Evolutionary conservation across 2,329 filamentous ascomycete genomes (phyloP).

Genomic region (Chaetomiaceae sp.): DNA sequence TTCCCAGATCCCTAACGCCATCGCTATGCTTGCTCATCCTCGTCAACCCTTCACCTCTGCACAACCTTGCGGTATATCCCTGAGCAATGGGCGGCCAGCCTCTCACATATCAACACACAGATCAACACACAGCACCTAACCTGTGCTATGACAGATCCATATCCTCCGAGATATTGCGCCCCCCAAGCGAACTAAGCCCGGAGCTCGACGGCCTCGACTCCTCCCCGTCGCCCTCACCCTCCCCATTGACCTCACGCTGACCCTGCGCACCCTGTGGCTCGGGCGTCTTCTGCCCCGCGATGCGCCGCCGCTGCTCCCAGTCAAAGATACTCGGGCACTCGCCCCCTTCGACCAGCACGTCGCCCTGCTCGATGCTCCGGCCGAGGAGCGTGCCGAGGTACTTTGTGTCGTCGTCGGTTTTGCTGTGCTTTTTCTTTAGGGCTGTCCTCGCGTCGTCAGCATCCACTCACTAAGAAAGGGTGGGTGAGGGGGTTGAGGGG

Average conservation of each 20-base stretch:
- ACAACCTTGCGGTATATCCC: no score
- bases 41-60: background rate
- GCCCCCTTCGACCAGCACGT: constrained; percentile 75
- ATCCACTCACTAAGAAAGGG: background rate
- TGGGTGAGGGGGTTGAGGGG: no score
- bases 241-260: constrained; percentile 3
- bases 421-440: constrained; percentile 89
- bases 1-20: constrained; percentile 33
- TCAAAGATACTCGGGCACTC: constrained; percentile 61
- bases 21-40: constrained; percentile 38
- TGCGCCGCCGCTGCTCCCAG: constrained; percentile 51
- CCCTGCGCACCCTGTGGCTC: constrained; percentile 22
- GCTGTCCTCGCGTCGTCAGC: constrained; percentile 40
- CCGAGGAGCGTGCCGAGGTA: constrained; percentile 83
- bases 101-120: no score
- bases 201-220: constrained; percentile 49
- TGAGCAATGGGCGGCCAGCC: no score
- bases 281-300: constrained; percentile 29
- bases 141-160: constrained; percentile 43
- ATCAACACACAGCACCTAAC: background rate
- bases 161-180: constrained; percentile 41
- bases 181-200: constrained; percentile 53
- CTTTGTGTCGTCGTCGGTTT: constrained; percentile 79
- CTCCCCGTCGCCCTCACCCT: constrained; percentile 8
- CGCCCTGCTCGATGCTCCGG: constrained; percentile 63